These are phyloP conservation scores for Solanum chacoense DNA, from an alignment of 305 asterid genomes.

Conservation along the genomic window DNA sequence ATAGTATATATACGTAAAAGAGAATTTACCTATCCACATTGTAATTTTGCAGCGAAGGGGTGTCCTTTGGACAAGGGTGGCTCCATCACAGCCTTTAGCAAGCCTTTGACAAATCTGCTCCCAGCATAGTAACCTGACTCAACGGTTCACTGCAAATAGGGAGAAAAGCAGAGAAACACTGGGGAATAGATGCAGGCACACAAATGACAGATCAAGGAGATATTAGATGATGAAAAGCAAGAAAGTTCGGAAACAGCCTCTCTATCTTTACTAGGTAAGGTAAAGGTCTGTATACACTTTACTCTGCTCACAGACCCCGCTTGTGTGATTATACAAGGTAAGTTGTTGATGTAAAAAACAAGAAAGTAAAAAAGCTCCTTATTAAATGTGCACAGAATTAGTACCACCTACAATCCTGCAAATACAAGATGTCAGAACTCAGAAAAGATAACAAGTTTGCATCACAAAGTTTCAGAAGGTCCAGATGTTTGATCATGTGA, in stretches of 20 bases:
- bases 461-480: neutral
- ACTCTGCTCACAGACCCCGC: neutral
- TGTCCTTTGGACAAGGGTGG: neutral
- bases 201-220: neutral
- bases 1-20: neutral
- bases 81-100: neutral
- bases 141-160: neutral
- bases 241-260: neutral
- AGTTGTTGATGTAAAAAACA: neutral
- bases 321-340: neutral
- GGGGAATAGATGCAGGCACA: neutral
- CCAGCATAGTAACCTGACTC: neutral
- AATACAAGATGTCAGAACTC: neutral
- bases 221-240: neutral
- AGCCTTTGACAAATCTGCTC: neutral
- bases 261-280: neutral
- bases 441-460: neutral
- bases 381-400: neutral
- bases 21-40: neutral
- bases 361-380: neutral
- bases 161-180: neutral
- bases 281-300: neutral
- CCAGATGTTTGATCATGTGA: neutral
- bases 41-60: neutral
- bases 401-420: neutral